Base-by-base conservation (phyloP, 192 early-diverging fungal species). In the Glomus cerebriforme region DNA sequence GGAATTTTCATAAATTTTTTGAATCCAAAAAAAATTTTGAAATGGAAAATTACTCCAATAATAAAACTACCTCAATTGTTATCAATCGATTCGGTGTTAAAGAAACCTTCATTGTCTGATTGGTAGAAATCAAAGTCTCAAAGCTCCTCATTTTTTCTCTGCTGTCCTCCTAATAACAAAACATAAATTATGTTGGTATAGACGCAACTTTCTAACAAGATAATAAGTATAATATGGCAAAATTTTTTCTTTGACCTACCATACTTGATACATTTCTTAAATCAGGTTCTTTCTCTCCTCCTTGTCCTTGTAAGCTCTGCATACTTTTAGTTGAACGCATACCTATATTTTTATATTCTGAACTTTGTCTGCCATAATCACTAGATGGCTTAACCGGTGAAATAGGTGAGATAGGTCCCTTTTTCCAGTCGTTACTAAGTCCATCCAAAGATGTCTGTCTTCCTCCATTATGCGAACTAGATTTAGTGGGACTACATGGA, bases 31-130 rank as follows among this genome's bases (percentile, higher is more conserved):
- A 35, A 24, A 68, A n/a, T 19, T 29, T 39, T n/a, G n/a, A n/a
- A n/a, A n/a, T n/a, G n/a, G n/a, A n/a, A n/a, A n/a, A n/a, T n/a
- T n/a, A n/a, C n/a, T n/a, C n/a, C n/a, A n/a, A n/a, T n/a, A n/a
- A n/a, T n/a, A n/a, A 31, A 58, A 7, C 10, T 19, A 90, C 82
- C 67, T 90, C 89, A 68, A 90, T 90, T 0, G 89, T 87, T n/a
- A 81, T 83, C 29, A 90, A 75, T 75, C 89, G 81, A 66, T 88
- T 88, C 17, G 89, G 89, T 19, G 89, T 90, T 43, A 90, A 75
- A 31, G 87, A 86, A 24, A 90, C 86, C 31, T 87, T 86, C 77
- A 90, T 83, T 5, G 89, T 90, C 26, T 84, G 82, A 65, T 85
- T 86, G 63, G 82, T 86, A 32, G 80, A 77, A 49, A 90, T 85